Percentiles rank a stretch among this genome's conserved stretches.
Evolutionary conservation across 192 early-diverging fungal genomes (phyloP).

Genomic region (Umbelopsis sp.): DNA sequence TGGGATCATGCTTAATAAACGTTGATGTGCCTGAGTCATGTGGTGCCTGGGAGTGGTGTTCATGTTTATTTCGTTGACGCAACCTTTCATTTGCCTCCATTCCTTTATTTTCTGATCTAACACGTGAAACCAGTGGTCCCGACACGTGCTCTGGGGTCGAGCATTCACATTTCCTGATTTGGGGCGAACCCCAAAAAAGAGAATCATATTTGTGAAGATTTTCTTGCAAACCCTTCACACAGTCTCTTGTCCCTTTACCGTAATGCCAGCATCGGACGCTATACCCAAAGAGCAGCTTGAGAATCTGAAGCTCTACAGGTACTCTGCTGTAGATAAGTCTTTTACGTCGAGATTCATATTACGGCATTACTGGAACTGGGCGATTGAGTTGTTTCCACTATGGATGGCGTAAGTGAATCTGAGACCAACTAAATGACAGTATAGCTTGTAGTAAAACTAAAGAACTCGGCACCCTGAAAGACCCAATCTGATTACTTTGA

Average conservation of each 20-base stretch:
- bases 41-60: no score
- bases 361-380: slow-evolving; percentile 84
- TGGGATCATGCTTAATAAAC: no score
- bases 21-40: no score
- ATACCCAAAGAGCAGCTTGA: slow-evolving; percentile 32
- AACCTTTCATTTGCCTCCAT: not conserved
- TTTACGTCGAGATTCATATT: slow-evolving; percentile 73
- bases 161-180: not conserved
- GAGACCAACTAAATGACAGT: not conserved
- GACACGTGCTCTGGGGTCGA: slow-evolving; percentile 16
- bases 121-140: not conserved
- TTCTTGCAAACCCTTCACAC: not conserved
- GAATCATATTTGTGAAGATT: slow-evolving; percentile 10
- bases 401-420: slow-evolving; percentile 74
- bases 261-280: not conserved
- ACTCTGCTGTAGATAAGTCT: slow-evolving; percentile 86
- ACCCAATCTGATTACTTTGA: slow-evolving; percentile 89
- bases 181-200: slow-evolving; percentile 9
- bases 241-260: not conserved
- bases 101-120: not conserved
- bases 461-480: slow-evolving; percentile 28
- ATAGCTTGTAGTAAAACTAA: not conserved
- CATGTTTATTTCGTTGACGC: not conserved
- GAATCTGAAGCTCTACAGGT: slow-evolving; percentile 84
- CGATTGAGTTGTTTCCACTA: slow-evolving; percentile 82